Conservation (phyloP, 202 grass and related monocot genomes). For the Carex arenaria region DNA sequence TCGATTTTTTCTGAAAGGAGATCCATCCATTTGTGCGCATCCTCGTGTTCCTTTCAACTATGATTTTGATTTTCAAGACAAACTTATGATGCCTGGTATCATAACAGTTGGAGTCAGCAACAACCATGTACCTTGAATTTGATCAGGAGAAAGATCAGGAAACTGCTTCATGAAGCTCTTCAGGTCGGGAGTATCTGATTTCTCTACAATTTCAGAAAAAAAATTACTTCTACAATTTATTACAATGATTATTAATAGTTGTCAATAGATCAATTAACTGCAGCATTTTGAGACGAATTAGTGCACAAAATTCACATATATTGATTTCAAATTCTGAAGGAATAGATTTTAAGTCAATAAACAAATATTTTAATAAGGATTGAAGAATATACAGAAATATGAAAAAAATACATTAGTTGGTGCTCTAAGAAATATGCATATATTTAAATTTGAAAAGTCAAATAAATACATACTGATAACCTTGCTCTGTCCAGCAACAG, state of each 20-base stretch:
- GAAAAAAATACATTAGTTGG: background rate
- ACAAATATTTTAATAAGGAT: background rate
- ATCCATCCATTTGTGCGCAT: background rate
- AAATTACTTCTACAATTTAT: background rate
- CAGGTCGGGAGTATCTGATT: slow-evolving; percentile 59
- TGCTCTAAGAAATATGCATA: background rate
- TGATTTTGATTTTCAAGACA: background rate
- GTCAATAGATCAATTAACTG: background rate
- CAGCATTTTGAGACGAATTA: background rate
- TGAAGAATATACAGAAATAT: background rate
- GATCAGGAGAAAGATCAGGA: slow-evolving; percentile 34
- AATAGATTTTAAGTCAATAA: background rate
- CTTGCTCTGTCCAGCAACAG: slow-evolving; percentile 35
- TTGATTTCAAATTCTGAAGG: background rate
- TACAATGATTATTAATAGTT: background rate
- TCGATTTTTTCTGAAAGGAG: background rate
- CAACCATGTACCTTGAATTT: slow-evolving; percentile 41
- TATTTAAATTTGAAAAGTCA: background rate
- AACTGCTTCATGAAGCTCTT: slow-evolving; percentile 84
- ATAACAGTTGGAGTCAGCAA: background rate
- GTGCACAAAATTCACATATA: background rate
- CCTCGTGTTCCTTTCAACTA: background rate
- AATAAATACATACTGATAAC: slow-evolving; percentile 36
- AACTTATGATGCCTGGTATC: background rate
- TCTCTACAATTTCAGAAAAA: slow-evolving; percentile 54